Base-by-base conservation (phyloP, 225 moss, liverwort and hornwort species). In the Bryoerythrophyllum caledonicum region DNA sequence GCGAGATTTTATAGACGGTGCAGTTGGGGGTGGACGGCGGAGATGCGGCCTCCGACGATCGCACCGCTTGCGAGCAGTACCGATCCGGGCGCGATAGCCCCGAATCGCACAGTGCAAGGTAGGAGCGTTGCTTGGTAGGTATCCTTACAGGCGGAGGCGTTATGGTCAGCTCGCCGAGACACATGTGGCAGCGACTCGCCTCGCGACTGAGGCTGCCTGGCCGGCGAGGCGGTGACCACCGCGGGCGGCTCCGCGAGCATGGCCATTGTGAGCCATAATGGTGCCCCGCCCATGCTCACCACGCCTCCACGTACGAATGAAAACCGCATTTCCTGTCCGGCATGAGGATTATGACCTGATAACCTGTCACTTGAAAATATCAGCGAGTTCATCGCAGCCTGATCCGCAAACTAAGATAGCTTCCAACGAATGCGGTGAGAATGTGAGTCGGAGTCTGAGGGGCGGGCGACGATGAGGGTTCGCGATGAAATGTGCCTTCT, bases 121-220 rank as follows among this genome's bases (percentile, higher is more conserved):
- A 76, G 74, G 35, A 74, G 63, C 32, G 32, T 32, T 8, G 61
- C 74, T 64, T 54, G 75, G 75, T 76, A 76, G 75, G 75, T 76
- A 59, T 58, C 75, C 75, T 54, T 65, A 76, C 75, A 67, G 27
- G 48, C 48, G 25, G 54, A 74, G 73, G 34, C 73, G 73, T 73
- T 73, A 73, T 61, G 73, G 60, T 20, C 32, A 69, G 53, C 68
- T 53, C 68, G 30, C 43, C 4, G 43, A 3, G 48, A 55, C 15
- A 15, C 55, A 16, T 55, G 55, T 55, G 70, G 70, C 69, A 69
- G 44, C 40, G n/a, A n/a, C n/a, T n/a, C n/a, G n/a, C n/a, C n/a
- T n/a, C n/a, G n/a, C n/a, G n/a, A n/a, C n/a, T n/a, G n/a, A n/a
- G n/a, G n/a, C n/a, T n/a, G n/a, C n/a, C n/a, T n/a, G n/a, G n/a